phyloP scores from a whole-genome alignment of 106 monocot species.

The Phalaenopsis aphrodite region DNA sequence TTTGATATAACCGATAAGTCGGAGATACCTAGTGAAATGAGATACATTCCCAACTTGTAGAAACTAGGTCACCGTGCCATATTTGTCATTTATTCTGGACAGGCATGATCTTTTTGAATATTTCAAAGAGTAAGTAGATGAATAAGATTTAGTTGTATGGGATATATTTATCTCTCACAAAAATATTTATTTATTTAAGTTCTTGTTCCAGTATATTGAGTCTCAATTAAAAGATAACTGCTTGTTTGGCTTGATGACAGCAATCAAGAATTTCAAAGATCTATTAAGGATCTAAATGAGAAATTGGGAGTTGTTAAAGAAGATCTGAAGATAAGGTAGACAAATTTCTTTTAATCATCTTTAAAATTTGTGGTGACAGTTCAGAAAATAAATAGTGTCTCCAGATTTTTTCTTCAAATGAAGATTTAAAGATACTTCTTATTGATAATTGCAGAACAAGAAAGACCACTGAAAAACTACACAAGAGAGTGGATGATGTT shows the following conservation, averaged over 20 bases:
- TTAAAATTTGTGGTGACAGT: not conserved
- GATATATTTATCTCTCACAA: not conserved
- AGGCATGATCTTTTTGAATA: not conserved
- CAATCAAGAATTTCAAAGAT: slow-evolving; percentile 77
- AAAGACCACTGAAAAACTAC: slow-evolving; percentile 70
- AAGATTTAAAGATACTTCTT: slow-evolving; percentile 1
- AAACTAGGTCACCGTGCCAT: too few species aligned
- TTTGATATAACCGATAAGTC: too few species aligned
- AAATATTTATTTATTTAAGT: not conserved
- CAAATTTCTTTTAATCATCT: not conserved
- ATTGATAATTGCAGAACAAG: slow-evolving; percentile 68
- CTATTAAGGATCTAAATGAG: slow-evolving; percentile 81
- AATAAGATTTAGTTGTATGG: not conserved
- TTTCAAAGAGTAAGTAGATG: not conserved
- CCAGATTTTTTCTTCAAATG: not conserved
- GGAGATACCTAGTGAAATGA: too few species aligned
- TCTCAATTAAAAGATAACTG: not conserved
- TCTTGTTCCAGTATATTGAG: not conserved
- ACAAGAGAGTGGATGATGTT: slow-evolving; percentile 69
- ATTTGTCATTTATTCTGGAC: not conserved
- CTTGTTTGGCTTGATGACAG: slow-evolving; percentile 28
- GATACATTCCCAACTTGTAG: too few species aligned
- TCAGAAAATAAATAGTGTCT: not conserved
- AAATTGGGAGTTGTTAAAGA: slow-evolving; percentile 81
- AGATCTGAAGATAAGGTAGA: slow-evolving; percentile 80